These are phyloP conservation scores for Caryopteris hybrid DNA, from an alignment of 305 asterid species.

Conservation along the genomic window DNA sequence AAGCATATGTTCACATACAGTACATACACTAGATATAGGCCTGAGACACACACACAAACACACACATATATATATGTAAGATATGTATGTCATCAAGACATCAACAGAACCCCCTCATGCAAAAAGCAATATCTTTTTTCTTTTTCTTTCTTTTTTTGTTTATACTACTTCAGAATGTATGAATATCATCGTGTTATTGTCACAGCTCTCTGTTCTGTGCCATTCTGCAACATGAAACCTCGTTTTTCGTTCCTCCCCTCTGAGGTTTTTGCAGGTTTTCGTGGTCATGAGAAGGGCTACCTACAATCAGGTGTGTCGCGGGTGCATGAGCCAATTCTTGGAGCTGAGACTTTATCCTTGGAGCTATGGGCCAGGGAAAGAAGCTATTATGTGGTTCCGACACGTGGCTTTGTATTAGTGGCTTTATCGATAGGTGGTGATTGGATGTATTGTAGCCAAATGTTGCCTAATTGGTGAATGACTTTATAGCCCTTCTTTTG, in stretches of 20 bases:
- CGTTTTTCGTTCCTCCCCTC: constrained; percentile 59
- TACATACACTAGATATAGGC: background rate
- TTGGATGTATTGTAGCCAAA: constrained; percentile 14
- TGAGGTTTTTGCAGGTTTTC: constrained; percentile 31
- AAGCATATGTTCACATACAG: constrained; percentile 17
- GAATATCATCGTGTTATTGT: constrained; percentile 21
- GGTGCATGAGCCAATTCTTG: constrained; percentile 15
- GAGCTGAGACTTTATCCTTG: background rate
- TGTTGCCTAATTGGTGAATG: background rate
- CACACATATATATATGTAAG: too few species aligned
- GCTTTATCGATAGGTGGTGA: constrained; percentile 3
- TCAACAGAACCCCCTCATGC: constrained; percentile 23
- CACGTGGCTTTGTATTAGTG: constrained; percentile 9
- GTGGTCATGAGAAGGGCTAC: constrained; percentile 10
- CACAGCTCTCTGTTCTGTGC: constrained; percentile 31
- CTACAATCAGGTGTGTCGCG: constrained; percentile 22
- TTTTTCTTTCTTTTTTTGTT: background rate
- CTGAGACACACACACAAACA: background rate
- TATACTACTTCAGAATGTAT: constrained; percentile 27
- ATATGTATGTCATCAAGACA: constrained; percentile 1
- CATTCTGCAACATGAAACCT: constrained; percentile 48
- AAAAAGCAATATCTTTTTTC: background rate
- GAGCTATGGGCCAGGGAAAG: background rate
- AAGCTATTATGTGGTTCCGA: background rate
- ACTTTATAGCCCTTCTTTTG: constrained; percentile 13